Evolutionary conservation across 2,329 filamentous ascomycete genomes (phyloP).

Genomic region (Nigrospora oryzae): DNA sequence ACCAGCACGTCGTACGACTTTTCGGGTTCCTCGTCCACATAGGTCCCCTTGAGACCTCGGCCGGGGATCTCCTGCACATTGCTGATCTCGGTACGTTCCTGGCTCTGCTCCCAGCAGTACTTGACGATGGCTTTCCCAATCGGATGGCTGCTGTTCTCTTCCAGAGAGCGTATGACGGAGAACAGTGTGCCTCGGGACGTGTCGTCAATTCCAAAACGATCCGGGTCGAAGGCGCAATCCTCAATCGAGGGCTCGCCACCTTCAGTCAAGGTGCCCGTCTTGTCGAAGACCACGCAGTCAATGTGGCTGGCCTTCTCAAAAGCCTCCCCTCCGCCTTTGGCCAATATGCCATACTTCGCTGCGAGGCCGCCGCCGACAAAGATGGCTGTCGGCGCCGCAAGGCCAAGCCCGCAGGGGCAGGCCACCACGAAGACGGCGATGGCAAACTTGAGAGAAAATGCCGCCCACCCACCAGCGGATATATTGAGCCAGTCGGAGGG

Average conservation of each 20-base stretch:
- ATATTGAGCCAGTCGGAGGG: constrained; percentile 46
- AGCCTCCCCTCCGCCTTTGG: constrained; percentile 76
- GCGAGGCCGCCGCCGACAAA: constrained; percentile 77
- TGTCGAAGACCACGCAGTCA: constrained; percentile 78
- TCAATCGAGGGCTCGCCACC: constrained; percentile 65
- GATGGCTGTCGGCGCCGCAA: constrained; percentile 79
- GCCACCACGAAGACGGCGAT: constrained; percentile 84
- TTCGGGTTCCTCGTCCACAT: constrained; percentile 21
- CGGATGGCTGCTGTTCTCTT: constrained; percentile 67
- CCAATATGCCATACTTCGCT: constrained; percentile 71
- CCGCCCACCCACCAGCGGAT: constrained; percentile 54
- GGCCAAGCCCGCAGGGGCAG: constrained; percentile 74
- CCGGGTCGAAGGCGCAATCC: constrained; percentile 34
- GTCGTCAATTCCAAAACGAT: constrained; percentile 13
- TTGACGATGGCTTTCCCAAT: constrained; percentile 62
- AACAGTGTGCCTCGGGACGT: constrained; percentile 26
- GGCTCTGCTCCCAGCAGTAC: constrained; percentile 41
- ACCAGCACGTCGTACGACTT: constrained; percentile 47
- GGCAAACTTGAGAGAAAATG: constrained; percentile 73
- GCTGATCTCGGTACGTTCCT: constrained; percentile 21
- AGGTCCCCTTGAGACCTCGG: constrained; percentile 57
- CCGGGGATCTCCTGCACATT: constrained; percentile 61
- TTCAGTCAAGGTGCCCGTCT: constrained; percentile 75
- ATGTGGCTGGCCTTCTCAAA: constrained; percentile 77
- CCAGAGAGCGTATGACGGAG: constrained; percentile 49